A percentile compares a stretch with the other conserved stretches of the same genome.
phyloP scores from a whole-genome alignment of 495 filamentous ascomycete genomes.

The Lichenothelia convexa region DNA sequence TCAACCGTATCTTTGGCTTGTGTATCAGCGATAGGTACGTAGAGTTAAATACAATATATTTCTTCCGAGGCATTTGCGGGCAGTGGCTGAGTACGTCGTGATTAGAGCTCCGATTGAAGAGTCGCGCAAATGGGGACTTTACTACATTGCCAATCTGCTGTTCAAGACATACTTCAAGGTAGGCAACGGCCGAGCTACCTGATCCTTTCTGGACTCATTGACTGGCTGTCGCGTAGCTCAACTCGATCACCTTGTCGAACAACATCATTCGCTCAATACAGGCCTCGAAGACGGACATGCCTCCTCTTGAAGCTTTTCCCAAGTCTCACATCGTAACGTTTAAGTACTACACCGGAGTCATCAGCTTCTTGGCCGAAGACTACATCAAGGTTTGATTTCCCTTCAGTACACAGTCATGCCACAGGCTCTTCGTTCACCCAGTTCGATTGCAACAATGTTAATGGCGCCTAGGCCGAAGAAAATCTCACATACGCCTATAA shows the following conservation, averaged over 20 bases:
- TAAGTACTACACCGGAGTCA: constrained; percentile 82
- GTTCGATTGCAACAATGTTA: not conserved
- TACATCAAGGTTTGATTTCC: constrained; percentile 54
- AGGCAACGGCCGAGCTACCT: constrained; percentile 1
- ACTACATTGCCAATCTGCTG: constrained; percentile 75
- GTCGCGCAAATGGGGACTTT: constrained; percentile 92
- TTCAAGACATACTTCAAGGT: constrained; percentile 97
- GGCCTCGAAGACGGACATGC: constrained; percentile 60
- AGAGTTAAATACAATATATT: not conserved
- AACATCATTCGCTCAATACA: constrained; percentile 68
- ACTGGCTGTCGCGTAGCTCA: constrained; percentile 33
- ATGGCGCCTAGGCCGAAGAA: constrained; percentile 46
- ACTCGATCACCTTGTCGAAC: constrained; percentile 71
- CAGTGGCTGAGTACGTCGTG: constrained; percentile 12
- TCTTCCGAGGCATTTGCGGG: not conserved
- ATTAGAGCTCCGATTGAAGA: constrained; percentile 65
- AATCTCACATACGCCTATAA: constrained; percentile 60
- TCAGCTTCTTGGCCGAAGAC: constrained; percentile 81
- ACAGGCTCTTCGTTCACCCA: not conserved
- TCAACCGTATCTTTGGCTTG: constrained; percentile 74
- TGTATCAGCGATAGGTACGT: constrained; percentile 77
- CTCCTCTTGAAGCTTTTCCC: constrained; percentile 53
- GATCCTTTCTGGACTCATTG: not conserved
- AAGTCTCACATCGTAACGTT: constrained; percentile 88
- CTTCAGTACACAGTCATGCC: too few relatives aligned